These are phyloP conservation scores for Haplosporangium gracile DNA, from an alignment of 192 early-diverging fungal species.

Conservation along the genomic window DNA sequence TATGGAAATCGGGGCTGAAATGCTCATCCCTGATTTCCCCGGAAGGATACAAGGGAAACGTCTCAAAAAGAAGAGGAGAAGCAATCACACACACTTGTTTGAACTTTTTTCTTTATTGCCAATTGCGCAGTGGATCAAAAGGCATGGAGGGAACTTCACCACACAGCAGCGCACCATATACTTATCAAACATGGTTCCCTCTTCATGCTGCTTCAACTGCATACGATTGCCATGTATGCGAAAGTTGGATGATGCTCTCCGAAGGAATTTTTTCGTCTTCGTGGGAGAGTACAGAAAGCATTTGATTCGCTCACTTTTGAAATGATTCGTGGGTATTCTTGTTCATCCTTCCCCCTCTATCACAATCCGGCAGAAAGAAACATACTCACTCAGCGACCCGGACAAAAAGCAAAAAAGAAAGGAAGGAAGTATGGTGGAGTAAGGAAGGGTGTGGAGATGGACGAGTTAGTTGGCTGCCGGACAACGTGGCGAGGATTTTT, in stretches of 20 bases:
- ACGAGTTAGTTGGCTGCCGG: neutral
- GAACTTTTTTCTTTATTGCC: neutral
- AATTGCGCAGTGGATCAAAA: too few relatives aligned
- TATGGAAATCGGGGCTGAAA: constrained; percentile 9
- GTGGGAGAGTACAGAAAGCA: too few relatives aligned
- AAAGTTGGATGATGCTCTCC: too few relatives aligned
- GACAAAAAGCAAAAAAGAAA: neutral
- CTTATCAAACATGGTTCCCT: too few relatives aligned
- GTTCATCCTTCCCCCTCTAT: neutral
- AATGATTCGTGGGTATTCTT: neutral
- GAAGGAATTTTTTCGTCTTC: too few relatives aligned
- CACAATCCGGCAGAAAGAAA: neutral
- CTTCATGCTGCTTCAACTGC: too few relatives aligned
- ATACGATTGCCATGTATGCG: too few relatives aligned
- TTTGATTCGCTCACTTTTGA: neutral
- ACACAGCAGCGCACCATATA: too few relatives aligned
- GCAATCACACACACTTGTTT: neutral
- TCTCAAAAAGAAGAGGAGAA: neutral
- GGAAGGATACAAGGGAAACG: neutral
- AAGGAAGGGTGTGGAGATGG: neutral
- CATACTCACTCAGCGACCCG: neutral
- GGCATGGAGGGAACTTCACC: too few relatives aligned
- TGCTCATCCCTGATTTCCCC: neutral
- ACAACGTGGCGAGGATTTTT: neutral
- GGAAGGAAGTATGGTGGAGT: neutral